Percentiles rank a stretch among this genome's conserved stretches.
Evolutionary conservation across 2,329 filamentous ascomycete genomes (phyloP).

Genomic region (Neofusicoccum cordaticola): DNA sequence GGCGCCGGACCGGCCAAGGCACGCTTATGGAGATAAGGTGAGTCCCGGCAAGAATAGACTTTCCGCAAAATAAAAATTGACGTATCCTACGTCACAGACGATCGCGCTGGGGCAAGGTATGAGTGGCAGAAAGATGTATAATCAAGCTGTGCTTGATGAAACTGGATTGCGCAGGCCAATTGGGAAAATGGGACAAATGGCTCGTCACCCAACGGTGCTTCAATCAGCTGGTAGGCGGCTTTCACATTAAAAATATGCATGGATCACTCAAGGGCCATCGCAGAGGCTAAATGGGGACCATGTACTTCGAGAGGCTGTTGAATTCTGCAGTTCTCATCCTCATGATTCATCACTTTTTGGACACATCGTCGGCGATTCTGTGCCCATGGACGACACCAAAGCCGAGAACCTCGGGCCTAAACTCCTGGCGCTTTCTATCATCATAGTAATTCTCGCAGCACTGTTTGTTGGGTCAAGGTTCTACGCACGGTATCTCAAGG

Average conservation of each 20-base stretch:
- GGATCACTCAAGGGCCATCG: background rate
- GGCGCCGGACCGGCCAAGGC: too few species aligned
- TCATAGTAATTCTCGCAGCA: background rate
- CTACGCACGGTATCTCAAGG: background rate
- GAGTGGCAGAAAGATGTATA: background rate
- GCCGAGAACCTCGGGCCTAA: background rate
- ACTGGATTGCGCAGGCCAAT: background rate
- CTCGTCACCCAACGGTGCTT: background rate
- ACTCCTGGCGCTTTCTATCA: background rate
- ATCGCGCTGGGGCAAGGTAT: background rate
- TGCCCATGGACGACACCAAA: background rate
- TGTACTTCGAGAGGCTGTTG: background rate
- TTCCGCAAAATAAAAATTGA: background rate
- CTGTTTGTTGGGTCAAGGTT: background rate
- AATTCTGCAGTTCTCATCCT: background rate
- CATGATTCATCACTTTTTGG: background rate
- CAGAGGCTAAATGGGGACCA: background rate
- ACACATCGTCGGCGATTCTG: background rate
- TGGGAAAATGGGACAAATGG: background rate
- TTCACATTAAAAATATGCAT: background rate
- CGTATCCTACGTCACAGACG: background rate
- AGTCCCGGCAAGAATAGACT: background rate
- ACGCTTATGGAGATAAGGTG: background rate
- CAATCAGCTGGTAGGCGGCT: background rate
- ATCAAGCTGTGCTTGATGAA: background rate